Evolutionary conservation across 1,284 basidiomycete species (phyloP), one percentile per base, ranked within the genome.

Genomic region (Laetiporus sulphureus): DNA sequence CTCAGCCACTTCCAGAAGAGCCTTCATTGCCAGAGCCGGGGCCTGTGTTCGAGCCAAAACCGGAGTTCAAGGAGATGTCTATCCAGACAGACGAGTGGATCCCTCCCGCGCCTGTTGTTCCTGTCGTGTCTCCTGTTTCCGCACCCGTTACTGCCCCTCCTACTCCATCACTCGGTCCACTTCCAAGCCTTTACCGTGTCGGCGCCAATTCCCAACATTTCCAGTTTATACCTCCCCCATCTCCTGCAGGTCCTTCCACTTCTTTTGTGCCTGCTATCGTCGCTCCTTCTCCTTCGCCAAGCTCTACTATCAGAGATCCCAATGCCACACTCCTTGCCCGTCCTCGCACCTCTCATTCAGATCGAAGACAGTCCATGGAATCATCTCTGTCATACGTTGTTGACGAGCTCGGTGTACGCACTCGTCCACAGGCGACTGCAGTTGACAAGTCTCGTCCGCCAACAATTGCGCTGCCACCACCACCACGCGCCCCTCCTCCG

Each of bases 401-500:
- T 36, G 71, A 71, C 19, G 71, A 73, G 11, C 52, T 51, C n/a
- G 49, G 56, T 18, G 61, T 57, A 35, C 71, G 83, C 18, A 69
- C 77, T n/a, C 75, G 81, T 33, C 76, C 76, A 16, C 65, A 72
- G n/a, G 77, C 67, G 16, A 61, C 65, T 16, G 49, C 62, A 12
- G 71, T 86, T n/a, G 89, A 92, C 63, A 87, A 81, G 63, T 75
- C 83, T 11, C 77, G 79, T 41, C 89, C 91, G 12, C 91, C 90
- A 0, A 86, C 79, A 59, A 91, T 93, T 82, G 69, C 79, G 43
- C 67, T 93, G 5, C 90, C 90, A 1, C 91, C 90, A 5, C 91
- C 91, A 0, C 89, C 89, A 7, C 76, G 78, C 45, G 70, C 73
- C 48, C 91, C 87, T 0, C 91, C 91, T 6, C 88, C 91, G 8